Conservation (phyloP, 1,284 basidiomycete species). For the Kwoniella shivajii region DNA sequence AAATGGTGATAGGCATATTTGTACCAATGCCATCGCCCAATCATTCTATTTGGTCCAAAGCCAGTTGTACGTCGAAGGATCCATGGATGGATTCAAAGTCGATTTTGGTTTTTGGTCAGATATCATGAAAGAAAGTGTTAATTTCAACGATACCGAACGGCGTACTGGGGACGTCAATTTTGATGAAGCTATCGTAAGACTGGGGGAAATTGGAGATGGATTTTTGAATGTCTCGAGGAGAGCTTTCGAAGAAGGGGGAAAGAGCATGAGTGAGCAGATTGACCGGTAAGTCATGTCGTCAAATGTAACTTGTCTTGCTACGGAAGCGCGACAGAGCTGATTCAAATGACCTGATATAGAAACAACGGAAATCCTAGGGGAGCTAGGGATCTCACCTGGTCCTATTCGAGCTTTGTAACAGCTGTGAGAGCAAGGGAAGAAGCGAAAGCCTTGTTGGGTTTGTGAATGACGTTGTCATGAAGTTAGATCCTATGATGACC, state of each 20-base stretch:
- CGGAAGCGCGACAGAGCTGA: neutral
- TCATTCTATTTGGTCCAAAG: conserved; percentile 46
- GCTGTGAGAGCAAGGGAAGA: conserved; percentile 28
- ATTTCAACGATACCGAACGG: conserved; percentile 1
- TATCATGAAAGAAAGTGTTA: conserved; percentile 12
- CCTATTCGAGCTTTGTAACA: conserved; percentile 49
- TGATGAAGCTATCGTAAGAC: conserved; percentile 25
- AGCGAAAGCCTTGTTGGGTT: neutral
- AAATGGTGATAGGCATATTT: conserved; percentile 43
- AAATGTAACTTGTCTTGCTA: neutral
- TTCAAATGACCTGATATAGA: conserved; percentile 14
- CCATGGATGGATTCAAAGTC: conserved; percentile 30
- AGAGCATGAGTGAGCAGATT: conserved; percentile 56
- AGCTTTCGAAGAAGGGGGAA: conserved; percentile 29
- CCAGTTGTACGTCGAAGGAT: conserved; percentile 20
- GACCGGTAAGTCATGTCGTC: conserved; percentile 46
- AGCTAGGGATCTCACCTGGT: conserved; percentile 55
- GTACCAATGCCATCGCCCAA: conserved; percentile 54
- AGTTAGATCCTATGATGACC: neutral
- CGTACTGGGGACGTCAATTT: conserved; percentile 14
- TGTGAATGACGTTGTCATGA: neutral
- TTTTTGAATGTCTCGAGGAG: conserved; percentile 43
- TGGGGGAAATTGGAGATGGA: conserved; percentile 44
- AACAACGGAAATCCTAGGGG: conserved; percentile 37
- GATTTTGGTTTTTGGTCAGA: conserved; percentile 48